Conservation (phyloP, 176 grass and related monocot species). For the Carex kokanica region DNA sequence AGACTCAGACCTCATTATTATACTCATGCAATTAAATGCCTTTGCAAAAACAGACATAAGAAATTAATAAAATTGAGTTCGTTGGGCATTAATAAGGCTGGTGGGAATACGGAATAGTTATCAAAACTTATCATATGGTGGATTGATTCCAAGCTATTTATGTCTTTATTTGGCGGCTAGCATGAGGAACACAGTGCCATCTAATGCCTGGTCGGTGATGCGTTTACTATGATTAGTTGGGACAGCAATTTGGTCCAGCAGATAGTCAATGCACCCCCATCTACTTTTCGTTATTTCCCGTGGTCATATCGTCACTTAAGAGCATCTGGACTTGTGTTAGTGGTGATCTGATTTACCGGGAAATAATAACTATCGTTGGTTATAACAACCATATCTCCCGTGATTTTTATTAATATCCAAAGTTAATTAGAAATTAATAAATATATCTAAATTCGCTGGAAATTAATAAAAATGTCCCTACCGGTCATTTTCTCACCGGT, state of each 20-base stretch:
- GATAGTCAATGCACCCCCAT: not conserved
- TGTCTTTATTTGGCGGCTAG: conserved; percentile 15
- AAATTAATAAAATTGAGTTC: not conserved
- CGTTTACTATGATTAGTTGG: conserved; percentile 20
- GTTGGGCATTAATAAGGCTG: conserved; percentile 1
- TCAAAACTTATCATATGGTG: not conserved
- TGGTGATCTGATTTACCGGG: not conserved
- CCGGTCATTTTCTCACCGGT: too few species aligned
- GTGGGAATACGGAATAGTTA: not conserved
- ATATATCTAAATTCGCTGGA: too few species aligned
- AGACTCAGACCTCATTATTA: not conserved
- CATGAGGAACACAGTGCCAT: not conserved
- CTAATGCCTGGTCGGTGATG: conserved; percentile 14
- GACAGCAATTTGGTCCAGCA: not conserved
- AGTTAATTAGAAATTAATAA: too few species aligned
- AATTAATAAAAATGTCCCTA: too few species aligned
- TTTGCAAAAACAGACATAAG: not conserved
- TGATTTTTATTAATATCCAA: too few species aligned
- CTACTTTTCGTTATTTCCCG: not conserved
- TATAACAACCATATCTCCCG: too few species aligned
- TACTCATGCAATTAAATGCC: not conserved
- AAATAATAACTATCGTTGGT: not conserved
- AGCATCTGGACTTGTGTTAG: not conserved
- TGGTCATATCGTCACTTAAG: not conserved
- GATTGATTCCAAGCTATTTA: not conserved